A percentile compares a stretch with the other conserved stretches of the same genome.
phyloP scores from a whole-genome alignment of 805 yeast genomes.

The Wickerhamia fluorescens region DNA sequence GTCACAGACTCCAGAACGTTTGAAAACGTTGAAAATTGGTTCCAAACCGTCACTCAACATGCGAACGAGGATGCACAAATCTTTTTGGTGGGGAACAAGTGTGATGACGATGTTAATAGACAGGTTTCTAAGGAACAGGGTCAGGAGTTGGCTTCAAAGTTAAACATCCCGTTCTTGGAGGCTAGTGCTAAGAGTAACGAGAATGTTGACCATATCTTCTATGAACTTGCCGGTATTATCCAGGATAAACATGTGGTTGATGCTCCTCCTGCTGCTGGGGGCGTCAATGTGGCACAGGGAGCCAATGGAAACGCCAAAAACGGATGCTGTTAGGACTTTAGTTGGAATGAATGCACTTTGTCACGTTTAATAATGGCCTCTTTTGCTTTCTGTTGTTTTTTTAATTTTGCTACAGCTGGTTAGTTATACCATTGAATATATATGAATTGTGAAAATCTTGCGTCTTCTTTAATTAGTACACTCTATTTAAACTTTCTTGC shows the following conservation, averaged over 20 bases:
- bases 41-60: constrained; percentile 89
- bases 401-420: no score
- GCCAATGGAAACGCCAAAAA: constrained; percentile 19
- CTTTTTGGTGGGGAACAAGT: constrained; percentile 91
- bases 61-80: constrained; percentile 95
- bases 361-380: no score
- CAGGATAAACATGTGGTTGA: constrained; percentile 64
- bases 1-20: constrained; percentile 88
- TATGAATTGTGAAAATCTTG: no score
- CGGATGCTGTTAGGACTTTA: constrained; percentile 37
- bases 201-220: constrained; percentile 88
- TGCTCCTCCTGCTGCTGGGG: constrained; percentile 21
- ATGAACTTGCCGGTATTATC: constrained; percentile 79
- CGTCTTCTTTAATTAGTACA: no score
- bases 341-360: no score
- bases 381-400: no score
- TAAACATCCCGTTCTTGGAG: constrained; percentile 88
- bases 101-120: constrained; percentile 83
- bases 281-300: constrained; percentile 34
- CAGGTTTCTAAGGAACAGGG: constrained; percentile 89
- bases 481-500: constrained; percentile 49
- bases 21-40: constrained; percentile 91
- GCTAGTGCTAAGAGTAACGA: constrained; percentile 93
- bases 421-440: no score
- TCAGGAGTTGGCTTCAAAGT: constrained; percentile 74